Conservation (phyloP, 768 basidiomycete species). For the Chiua virens region DNA sequence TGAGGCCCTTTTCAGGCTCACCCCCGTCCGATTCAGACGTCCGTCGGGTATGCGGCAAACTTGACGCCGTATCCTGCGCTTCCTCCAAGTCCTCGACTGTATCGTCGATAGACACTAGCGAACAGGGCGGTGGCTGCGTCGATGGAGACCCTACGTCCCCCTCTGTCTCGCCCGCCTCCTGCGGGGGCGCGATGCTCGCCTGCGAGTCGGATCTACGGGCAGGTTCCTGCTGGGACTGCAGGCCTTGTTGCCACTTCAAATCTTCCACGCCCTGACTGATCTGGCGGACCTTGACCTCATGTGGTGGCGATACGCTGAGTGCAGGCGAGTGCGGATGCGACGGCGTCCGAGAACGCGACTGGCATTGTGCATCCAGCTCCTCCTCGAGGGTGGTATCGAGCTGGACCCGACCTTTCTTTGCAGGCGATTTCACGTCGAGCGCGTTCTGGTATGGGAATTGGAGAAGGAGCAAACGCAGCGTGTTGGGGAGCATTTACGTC, state of each 20-base stretch:
- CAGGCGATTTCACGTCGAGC: conserved; percentile 55
- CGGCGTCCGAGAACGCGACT: conserved; percentile 36
- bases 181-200: conserved; percentile 3
- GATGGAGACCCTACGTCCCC: conserved; percentile 7
- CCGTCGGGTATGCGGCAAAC: conserved; percentile 26
- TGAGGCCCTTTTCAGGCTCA: conserved; percentile 60
- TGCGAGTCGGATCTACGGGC: conserved; percentile 1
- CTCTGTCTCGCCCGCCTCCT: conserved; percentile 10
- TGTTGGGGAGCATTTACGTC: conserved; percentile 29
- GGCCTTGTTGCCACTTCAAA: conserved; percentile 61
- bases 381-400: conserved; percentile 67
- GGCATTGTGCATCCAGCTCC: conserved; percentile 46
- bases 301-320: conserved; percentile 62
- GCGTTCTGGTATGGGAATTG: conserved; percentile 24
- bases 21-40: conserved; percentile 45
- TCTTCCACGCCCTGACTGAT: conserved; percentile 81
- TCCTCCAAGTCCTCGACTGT: conserved; percentile 30
- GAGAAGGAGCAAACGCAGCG: conserved; percentile 18
- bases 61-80: conserved; percentile 26
- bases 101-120: conserved; percentile 22
- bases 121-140: conserved; percentile 11
- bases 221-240: conserved; percentile 13
- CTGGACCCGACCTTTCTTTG: conserved; percentile 72
- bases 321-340: conserved; percentile 29
- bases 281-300: conserved; percentile 77